Percentiles rank a stretch among this genome's conserved stretches.
These are phyloP conservation scores for Aspergillus glaucus DNA, from an alignment of 2,329 filamentous ascomycete genomes.

Conservation along the genomic window DNA sequence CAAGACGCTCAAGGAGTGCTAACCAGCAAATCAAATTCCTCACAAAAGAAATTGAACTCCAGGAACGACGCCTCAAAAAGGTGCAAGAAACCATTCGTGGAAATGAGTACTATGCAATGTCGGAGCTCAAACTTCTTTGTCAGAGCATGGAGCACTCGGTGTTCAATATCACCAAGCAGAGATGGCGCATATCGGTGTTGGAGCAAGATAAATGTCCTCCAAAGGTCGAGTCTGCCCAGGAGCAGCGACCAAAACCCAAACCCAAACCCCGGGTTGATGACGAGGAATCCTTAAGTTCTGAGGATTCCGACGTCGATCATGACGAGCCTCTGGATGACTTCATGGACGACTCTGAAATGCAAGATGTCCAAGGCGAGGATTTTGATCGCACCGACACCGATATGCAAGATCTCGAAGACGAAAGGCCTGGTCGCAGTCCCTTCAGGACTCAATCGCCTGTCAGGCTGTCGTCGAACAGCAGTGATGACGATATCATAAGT, in stretches of 20 bases:
- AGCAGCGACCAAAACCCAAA: slow-evolving; percentile 1
- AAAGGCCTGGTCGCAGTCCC: background rate
- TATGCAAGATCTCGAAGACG: background rate
- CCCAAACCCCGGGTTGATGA: slow-evolving; percentile 12
- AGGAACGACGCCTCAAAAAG: slow-evolving; percentile 51
- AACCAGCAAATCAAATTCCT: slow-evolving; percentile 41
- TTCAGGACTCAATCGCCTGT: background rate
- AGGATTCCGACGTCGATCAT: slow-evolving; percentile 14
- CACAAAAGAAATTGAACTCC: slow-evolving; percentile 36
- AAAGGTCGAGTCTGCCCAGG: slow-evolving; percentile 14
- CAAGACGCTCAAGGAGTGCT: slow-evolving; percentile 39
- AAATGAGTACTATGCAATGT: slow-evolving; percentile 48
- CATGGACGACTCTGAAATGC: slow-evolving; percentile 18
- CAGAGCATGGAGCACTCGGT: slow-evolving; percentile 59
- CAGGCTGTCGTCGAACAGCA: slow-evolving; percentile 12
- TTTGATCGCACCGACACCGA: background rate
- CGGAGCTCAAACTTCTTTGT: slow-evolving; percentile 52
- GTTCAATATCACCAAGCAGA: slow-evolving; percentile 45
- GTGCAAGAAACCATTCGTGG: slow-evolving; percentile 48
- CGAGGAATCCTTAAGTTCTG: slow-evolving; percentile 29
- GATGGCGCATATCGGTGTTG: slow-evolving; percentile 43
- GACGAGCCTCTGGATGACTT: slow-evolving; percentile 22
- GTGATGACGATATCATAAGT: slow-evolving; percentile 18
- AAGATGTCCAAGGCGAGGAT: background rate
- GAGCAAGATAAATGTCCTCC: slow-evolving; percentile 26